Base-by-base conservation (phyloP, 1,284 basidiomycete genomes). In the Ustilago loliicola region DNA sequence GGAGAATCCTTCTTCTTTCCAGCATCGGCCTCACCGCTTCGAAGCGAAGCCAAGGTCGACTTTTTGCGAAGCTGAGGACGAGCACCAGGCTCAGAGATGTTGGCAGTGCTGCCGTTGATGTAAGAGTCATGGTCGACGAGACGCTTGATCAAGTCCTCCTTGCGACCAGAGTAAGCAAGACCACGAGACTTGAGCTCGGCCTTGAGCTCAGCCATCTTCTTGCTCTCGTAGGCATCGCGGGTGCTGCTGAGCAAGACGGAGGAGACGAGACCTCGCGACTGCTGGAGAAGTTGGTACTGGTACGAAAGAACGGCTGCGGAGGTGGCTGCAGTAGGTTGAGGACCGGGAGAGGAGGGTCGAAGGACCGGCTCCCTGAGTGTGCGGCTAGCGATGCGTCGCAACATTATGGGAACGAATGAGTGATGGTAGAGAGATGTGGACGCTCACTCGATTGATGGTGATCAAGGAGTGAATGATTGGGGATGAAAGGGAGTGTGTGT, bases 61-160 rank as follows among this genome's bases (percentile, higher is more conserved):
- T 81, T 79, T 21, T 72, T 71, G 25, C 77, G 64, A 10, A 75
- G 59, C 63, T 69, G 73, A 38, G 66, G 69, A 48, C 69, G 63
- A 55, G 69, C 63, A 29, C 61, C 62, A 8, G 72, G 66, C 15
- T 48, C 45, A 7, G 64, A 47, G 47, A 71, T 61, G 61, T 66
- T 67, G 63, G 68, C 64, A 50, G 72, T 77, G 65, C 73, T 77
- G 36, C 80, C 80, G 47, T 80, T 74, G 62, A 80, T 62, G 61
- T 53, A 63, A 32, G 74, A 66, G 58, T 83, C 82, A 56, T 68
- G 77, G 50, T 82, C 74, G 40, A 80, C 74, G 29, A 83, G 72
- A 64, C 82, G 79, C 63, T 77, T 72, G 63, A 84, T 71, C 38
- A 84, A 77, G 45, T 84, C 80, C 0, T 79, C 78, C 67, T 82